phyloP scores from a whole-genome alignment of 768 basidiomycete species.

The Favolaschia claudopus region DNA sequence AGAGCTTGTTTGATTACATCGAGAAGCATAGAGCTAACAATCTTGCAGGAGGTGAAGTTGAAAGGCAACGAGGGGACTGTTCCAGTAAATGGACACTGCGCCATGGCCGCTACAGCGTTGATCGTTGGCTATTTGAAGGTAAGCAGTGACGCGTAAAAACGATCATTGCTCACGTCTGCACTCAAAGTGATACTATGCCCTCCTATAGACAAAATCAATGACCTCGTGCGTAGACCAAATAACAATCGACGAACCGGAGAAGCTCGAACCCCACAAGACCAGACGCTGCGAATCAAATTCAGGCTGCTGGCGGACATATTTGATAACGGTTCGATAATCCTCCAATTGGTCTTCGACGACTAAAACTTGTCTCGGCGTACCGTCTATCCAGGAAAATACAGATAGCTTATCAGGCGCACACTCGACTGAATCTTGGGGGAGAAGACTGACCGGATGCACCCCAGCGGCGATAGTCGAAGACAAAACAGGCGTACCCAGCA shows the following conservation, averaged over 20 bases:
- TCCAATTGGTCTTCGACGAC: slow-evolving; percentile 43
- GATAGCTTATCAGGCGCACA: not conserved
- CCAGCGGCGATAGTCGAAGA: slow-evolving; percentile 50
- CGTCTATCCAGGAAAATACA: slow-evolving; percentile 35
- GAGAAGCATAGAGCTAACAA: slow-evolving; percentile 22
- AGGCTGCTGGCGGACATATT: no score
- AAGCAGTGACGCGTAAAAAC: not conserved
- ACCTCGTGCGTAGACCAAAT: not conserved
- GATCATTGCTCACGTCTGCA: slow-evolving; percentile 31
- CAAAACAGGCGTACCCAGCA: slow-evolving; percentile 40
- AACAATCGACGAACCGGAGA: slow-evolving; percentile 7
- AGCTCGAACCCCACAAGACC: no score
- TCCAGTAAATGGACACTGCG: slow-evolving; percentile 44
- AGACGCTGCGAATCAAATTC: no score
- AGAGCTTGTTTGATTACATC: slow-evolving; percentile 37
- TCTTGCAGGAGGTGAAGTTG: slow-evolving; percentile 26
- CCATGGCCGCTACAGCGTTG: slow-evolving; percentile 37
- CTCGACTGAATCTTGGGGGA: not conserved
- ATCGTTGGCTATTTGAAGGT: slow-evolving; percentile 26
- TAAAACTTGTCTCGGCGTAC: slow-evolving; percentile 37
- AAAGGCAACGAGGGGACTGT: slow-evolving; percentile 5
- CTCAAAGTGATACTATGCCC: slow-evolving; percentile 41
- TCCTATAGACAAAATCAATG: slow-evolving; percentile 24
- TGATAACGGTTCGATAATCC: no score
- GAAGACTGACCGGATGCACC: slow-evolving; percentile 39